phyloP scores from a whole-genome alignment of 23 red algal genomes.

The Gracilaria domingensis region DNA sequence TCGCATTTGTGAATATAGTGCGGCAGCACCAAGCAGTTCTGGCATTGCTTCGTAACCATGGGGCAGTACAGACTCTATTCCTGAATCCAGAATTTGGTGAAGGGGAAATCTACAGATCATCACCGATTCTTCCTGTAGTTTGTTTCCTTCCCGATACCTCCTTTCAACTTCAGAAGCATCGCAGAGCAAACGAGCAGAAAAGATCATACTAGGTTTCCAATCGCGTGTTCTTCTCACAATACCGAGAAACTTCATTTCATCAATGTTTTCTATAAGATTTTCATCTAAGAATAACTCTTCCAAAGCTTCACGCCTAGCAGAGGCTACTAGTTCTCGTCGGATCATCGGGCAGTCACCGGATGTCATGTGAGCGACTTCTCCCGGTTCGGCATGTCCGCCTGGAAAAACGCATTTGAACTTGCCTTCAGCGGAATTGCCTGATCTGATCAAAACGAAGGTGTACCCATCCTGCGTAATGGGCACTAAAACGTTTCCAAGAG shows the following conservation, averaged over 20 bases:
- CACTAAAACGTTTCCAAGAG: slow-evolving; percentile 62
- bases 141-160: slow-evolving; percentile 50
- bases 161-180: slow-evolving; percentile 7
- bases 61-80: not conserved
- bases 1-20: slow-evolving; percentile 4
- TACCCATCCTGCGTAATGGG: slow-evolving; percentile 31
- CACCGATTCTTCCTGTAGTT: slow-evolving; percentile 41
- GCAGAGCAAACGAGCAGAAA: slow-evolving; percentile 23
- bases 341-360: slow-evolving; percentile 1
- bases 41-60: slow-evolving; percentile 35
- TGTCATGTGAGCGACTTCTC: slow-evolving; percentile 19
- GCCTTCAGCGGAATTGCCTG: slow-evolving; percentile 32
- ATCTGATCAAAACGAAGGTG: slow-evolving; percentile 33
- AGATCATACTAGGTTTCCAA: slow-evolving; percentile 50
- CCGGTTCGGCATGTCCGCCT: slow-evolving; percentile 66
- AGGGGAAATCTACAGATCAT: slow-evolving; percentile 6
- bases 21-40: slow-evolving; percentile 53
- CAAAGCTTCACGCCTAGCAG: slow-evolving; percentile 43
- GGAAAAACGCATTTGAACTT: slow-evolving; percentile 49
- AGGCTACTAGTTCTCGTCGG: slow-evolving; percentile 9
- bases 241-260: slow-evolving; percentile 46
- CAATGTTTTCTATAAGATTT: not conserved
- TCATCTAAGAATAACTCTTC: slow-evolving; percentile 69
- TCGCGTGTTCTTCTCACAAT: slow-evolving; percentile 55
- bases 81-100: not conserved